These are phyloP conservation scores for Narthecium ossifragum DNA, from an alignment of 106 monocot species.

Conservation along the genomic window DNA sequence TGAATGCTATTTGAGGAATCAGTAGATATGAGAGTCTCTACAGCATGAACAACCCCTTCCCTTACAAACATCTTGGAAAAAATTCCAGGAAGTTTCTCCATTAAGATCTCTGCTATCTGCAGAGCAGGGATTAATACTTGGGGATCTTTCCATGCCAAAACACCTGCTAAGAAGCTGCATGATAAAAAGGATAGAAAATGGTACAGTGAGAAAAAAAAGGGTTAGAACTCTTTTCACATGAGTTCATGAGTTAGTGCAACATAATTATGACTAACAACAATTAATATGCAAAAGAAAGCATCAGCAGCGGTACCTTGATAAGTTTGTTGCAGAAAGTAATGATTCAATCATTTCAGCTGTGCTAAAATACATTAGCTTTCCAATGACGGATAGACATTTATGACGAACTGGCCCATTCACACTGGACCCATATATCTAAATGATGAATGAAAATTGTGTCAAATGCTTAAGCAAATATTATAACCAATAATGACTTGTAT, in stretches of 20 bases:
- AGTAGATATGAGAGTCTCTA: conserved; percentile 62
- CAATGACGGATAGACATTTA: conserved; percentile 84
- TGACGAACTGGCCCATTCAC: conserved; percentile 88
- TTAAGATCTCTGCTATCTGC: conserved; percentile 85
- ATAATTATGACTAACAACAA: neutral
- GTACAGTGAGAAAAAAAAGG: neutral
- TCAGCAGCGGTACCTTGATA: conserved; percentile 57
- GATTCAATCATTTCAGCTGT: conserved; percentile 85
- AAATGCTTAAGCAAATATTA: neutral
- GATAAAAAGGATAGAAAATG: neutral
- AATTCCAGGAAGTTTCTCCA: conserved; percentile 92
- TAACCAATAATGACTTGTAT: neutral
- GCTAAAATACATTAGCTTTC: conserved; percentile 93
- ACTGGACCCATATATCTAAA: conserved; percentile 92
- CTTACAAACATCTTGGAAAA: conserved; percentile 91
- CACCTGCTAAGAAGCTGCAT: conserved; percentile 87
- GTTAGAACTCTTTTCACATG: neutral
- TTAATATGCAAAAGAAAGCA: neutral
- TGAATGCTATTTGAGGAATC: conserved; percentile 37
- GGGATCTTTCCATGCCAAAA: conserved; percentile 99
- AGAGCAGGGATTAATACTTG: conserved; percentile 90
- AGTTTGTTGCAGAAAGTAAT: conserved; percentile 63
- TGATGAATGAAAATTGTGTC: too few relatives aligned
- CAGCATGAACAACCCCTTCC: conserved; percentile 98
- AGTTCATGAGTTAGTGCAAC: neutral